These are phyloP conservation scores for Syzygium jambos DNA, from an alignment of 345 rosid genomes.

Conservation along the genomic window DNA sequence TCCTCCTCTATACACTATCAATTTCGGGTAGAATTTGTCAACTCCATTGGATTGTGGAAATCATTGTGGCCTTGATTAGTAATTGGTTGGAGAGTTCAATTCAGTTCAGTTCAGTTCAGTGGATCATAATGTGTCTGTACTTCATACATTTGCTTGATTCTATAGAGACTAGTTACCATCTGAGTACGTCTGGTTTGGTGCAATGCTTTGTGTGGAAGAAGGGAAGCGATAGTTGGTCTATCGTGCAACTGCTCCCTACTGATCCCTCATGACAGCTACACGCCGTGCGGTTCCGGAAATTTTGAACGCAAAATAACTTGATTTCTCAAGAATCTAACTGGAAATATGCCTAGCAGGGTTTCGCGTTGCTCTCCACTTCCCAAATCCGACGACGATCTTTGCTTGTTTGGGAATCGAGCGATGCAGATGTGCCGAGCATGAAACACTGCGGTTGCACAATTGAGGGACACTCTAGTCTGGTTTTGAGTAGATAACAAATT, in stretches of 20 bases:
- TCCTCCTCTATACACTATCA: not conserved
- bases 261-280: not conserved
- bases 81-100: not conserved
- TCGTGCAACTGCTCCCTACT: not conserved
- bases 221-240: not conserved
- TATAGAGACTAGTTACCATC: not conserved
- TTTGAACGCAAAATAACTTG: not conserved
- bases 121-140: not conserved
- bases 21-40: rapidly evolving
- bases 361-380: not conserved
- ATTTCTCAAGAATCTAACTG: not conserved
- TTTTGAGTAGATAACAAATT: no score
- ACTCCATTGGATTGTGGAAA: not conserved
- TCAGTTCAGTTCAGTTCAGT: not conserved
- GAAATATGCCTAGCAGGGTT: not conserved
- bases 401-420: not conserved
- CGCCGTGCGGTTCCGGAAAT: not conserved
- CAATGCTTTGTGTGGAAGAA: no score
- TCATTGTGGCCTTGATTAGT: not conserved
- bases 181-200: not conserved
- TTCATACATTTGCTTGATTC: not conserved
- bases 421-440: not conserved
- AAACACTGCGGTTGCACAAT: no score
- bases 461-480: not conserved
- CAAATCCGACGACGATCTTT: not conserved